Base-by-base conservation (phyloP, 2,329 filamentous ascomycete species). In the Colletotrichum truncatum region DNA sequence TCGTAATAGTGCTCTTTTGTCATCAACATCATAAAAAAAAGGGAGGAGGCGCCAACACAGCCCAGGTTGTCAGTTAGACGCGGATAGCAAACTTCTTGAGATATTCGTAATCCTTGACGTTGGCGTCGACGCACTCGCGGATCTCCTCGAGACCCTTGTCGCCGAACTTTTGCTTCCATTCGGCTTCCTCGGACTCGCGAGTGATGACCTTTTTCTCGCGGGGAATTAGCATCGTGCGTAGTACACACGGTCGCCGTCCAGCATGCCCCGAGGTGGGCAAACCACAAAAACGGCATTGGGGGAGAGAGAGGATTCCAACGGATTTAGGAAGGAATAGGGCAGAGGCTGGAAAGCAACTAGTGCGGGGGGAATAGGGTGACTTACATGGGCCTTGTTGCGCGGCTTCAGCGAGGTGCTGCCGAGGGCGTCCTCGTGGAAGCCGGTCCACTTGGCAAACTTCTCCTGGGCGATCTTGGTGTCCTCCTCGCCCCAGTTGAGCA, bases 361-460 rank as follows among this genome's bases (percentile, higher is more conserved):
- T 6, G 32, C 52, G 55, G 54, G 53, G 62, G 41, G 32, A 41
- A 48, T n/a, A 62, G 30, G 16, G 32, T 4, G 55, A 78, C 85
- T 77, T 78, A 89, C 87, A 76, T 87, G 84, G 25, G 88, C 86
- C 69, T 90, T 85, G 46, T 84, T 83, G 73, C 93, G 85, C 2
- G 92, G 88, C 75, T 90, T 91, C 73, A 99, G 81, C 67, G 89
- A 89, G 36, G 85, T 91, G 74, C 93, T 97, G 70, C 92, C 84
- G 71, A 98, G 93, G 12, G 94, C 96, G 82, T 98, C 96, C 71
- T 98, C 92, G 77, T 98, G 96, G 81, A 97, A 98, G 10, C 96
- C 96, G 70, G 90, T 92, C 96, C 96, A 98, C 82, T 99, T 98
- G 80, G 94, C 93, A 80, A 98, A 98, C 16, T 89, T 90, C 68